These are phyloP conservation scores for Podaxis sp. DNA, from an alignment of 768 basidiomycete genomes.

Conservation along the genomic window DNA sequence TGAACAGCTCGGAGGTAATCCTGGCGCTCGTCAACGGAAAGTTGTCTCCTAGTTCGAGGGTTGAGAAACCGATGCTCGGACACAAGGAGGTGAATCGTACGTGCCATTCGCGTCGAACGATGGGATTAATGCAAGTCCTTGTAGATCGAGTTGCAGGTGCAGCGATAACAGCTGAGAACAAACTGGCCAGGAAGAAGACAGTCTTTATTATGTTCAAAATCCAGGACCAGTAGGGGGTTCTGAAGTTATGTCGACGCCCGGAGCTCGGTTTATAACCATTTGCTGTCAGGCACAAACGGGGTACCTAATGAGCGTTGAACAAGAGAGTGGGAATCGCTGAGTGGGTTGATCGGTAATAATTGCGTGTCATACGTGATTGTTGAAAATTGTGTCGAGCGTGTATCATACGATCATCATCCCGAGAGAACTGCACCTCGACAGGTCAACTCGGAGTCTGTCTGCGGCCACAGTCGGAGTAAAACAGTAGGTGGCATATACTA, in stretches of 20 bases:
- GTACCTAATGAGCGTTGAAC: background rate
- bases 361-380: too few relatives aligned
- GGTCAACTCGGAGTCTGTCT: too few relatives aligned
- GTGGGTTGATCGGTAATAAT: background rate
- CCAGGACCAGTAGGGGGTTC: background rate
- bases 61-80: background rate
- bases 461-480: too few relatives aligned
- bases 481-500: too few relatives aligned
- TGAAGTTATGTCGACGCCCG: too few relatives aligned
- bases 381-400: too few relatives aligned
- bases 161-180: background rate
- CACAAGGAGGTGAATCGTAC: background rate
- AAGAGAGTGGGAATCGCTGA: too few relatives aligned
- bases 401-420: too few relatives aligned
- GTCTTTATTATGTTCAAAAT: background rate
- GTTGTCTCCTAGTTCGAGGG: background rate
- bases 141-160: background rate
- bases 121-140: background rate
- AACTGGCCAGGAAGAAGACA: background rate
- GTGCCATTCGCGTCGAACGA: background rate
- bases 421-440: too few relatives aligned
- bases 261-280: background rate
- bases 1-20: slow-evolving; percentile 23
- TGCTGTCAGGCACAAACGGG: background rate
- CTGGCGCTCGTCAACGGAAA: background rate